These are phyloP conservation scores for Clavispora phyllophila DNA, from an alignment of 805 yeast species.

Conservation along the genomic window DNA sequence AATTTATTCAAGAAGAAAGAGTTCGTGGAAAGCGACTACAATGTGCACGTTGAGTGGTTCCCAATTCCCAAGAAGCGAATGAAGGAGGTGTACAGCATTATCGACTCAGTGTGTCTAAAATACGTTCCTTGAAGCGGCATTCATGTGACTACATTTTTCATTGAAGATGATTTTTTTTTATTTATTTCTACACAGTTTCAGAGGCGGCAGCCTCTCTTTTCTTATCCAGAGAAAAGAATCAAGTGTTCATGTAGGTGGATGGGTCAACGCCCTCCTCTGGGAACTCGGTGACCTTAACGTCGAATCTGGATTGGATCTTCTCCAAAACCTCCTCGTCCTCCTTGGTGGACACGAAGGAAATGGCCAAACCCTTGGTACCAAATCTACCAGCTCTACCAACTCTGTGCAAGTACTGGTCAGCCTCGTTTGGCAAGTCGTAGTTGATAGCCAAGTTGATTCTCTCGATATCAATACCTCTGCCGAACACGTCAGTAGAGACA, in stretches of 20 bases:
- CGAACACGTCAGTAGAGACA: constrained; percentile 97
- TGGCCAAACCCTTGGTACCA: constrained; percentile 97
- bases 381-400: constrained; percentile 99
- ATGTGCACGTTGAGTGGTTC: constrained; percentile 54
- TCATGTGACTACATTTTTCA: neutral
- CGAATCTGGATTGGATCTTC: constrained; percentile 95
- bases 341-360: constrained; percentile 79
- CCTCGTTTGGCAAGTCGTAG: constrained; percentile 93
- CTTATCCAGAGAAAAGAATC: constrained; percentile 9
- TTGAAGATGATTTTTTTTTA: neutral
- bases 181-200: neutral
- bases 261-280: constrained; percentile 99
- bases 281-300: constrained; percentile 89
- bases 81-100: constrained; percentile 11
- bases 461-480: constrained; percentile 99
- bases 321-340: constrained; percentile 87
- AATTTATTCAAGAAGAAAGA: constrained; percentile 7
- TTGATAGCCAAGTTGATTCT: constrained; percentile 97
- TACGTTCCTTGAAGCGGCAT: neutral
- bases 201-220: neutral
- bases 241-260: constrained; percentile 95
- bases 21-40: constrained; percentile 13
- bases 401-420: constrained; percentile 97
- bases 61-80: constrained; percentile 37
- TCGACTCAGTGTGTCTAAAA: constrained; percentile 10